Percentiles rank a stretch among this genome's conserved stretches.
phyloP scores from a whole-genome alignment of 768 basidiomycete species.

The Piloderma croceum region DNA sequence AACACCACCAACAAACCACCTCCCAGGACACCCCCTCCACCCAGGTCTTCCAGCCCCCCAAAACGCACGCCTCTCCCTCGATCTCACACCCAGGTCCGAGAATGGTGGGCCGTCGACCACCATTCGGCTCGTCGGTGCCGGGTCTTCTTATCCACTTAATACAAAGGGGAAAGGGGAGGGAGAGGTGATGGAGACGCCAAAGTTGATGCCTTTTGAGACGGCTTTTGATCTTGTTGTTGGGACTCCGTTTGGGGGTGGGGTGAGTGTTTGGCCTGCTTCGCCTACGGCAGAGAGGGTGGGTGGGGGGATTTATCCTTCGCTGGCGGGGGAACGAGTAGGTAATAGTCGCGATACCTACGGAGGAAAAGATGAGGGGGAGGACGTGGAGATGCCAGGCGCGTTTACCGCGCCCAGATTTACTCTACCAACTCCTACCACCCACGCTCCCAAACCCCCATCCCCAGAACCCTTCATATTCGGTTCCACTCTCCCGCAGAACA shows the following conservation, averaged over 20 bases:
- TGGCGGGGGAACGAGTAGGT: slow-evolving; percentile 29
- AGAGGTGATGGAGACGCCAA: slow-evolving; percentile 44
- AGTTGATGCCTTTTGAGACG: slow-evolving; percentile 59
- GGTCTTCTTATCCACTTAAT: slow-evolving; percentile 16
- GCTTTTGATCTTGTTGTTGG: slow-evolving; percentile 62
- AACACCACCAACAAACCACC: slow-evolving; percentile 36
- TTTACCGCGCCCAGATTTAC: slow-evolving; percentile 10
- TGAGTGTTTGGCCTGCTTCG: slow-evolving; percentile 23
- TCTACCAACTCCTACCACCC: slow-evolving; percentile 10
- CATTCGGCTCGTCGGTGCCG: slow-evolving; percentile 44
- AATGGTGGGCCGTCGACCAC: slow-evolving; percentile 29
- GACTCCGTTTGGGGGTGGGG: slow-evolving; percentile 35
- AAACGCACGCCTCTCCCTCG: slow-evolving; percentile 56
- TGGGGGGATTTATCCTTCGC: slow-evolving; percentile 34
- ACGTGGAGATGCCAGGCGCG: slow-evolving; percentile 33
- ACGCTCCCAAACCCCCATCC: slow-evolving; percentile 18
- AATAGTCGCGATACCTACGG: slow-evolving; percentile 24
- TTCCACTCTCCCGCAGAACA: slow-evolving; percentile 62
- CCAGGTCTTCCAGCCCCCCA: slow-evolving; percentile 57
- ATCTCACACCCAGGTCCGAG: slow-evolving; percentile 28
- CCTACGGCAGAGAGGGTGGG: slow-evolving; percentile 25
- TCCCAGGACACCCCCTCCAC: slow-evolving; percentile 55
- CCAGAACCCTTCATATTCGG: slow-evolving; percentile 68
- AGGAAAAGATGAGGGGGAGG: slow-evolving; percentile 19
- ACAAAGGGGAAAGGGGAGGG: slow-evolving; percentile 17